Percentiles rank a stretch among this genome's conserved stretches.
These are phyloP conservation scores for Phyllosticta citribraziliensis DNA, from an alignment of 2,329 filamentous ascomycete species.

Conservation along the genomic window DNA sequence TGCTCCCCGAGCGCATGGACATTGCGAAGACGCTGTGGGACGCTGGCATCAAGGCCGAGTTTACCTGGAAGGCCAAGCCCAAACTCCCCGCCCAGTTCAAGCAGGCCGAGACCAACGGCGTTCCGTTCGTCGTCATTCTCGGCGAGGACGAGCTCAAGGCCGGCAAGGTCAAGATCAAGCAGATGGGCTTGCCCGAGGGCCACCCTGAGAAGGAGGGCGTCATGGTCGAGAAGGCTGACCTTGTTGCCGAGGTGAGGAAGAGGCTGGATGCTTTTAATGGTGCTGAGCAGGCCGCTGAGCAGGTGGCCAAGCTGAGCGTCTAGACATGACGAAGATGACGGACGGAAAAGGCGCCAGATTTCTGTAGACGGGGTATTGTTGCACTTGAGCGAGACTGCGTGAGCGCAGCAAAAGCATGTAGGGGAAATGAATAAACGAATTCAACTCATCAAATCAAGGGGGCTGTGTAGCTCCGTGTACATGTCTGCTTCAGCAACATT, in stretches of 20 bases:
- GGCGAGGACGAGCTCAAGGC: conserved; percentile 80
- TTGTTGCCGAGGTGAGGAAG: conserved; percentile 54
- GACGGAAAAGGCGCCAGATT: background rate
- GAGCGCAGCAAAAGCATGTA: too few species aligned
- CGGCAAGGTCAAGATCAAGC: conserved; percentile 83
- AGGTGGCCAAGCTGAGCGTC: conserved; percentile 9
- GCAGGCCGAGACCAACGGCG: conserved; percentile 66
- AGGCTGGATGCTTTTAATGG: conserved; percentile 32
- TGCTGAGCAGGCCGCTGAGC: conserved; percentile 17
- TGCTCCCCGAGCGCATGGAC: conserved; percentile 75
- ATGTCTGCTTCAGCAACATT: too few species aligned
- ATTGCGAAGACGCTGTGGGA: conserved; percentile 72
- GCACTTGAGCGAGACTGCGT: too few species aligned
- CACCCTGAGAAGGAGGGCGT: conserved; percentile 88
- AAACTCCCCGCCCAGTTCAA: conserved; percentile 88
- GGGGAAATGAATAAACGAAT: too few species aligned
- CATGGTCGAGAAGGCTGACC: conserved; percentile 53
- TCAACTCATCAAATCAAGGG: too few species aligned
- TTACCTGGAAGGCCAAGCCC: conserved; percentile 81
- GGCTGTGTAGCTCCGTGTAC: too few species aligned
- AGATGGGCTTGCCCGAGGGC: conserved; percentile 66
- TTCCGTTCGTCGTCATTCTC: conserved; percentile 80
- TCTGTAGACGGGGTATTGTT: too few species aligned
- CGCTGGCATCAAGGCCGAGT: conserved; percentile 85
- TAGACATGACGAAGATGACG: background rate